Base-by-base conservation (phyloP, 768 basidiomycete species). In the Tulasnella sp. region DNA sequence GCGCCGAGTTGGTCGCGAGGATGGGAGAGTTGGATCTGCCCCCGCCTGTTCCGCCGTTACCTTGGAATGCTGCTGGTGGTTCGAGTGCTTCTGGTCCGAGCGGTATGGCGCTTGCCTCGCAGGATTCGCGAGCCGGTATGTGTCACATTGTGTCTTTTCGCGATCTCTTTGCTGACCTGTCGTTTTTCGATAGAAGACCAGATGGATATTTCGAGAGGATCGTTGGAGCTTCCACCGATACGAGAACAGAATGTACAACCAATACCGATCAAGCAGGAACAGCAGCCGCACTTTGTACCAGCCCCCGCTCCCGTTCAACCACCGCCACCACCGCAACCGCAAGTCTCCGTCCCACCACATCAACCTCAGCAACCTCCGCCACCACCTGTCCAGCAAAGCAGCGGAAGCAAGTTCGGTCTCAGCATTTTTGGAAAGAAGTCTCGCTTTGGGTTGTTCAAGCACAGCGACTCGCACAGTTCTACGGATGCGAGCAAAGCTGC, bases 381-480 rank as follows among this genome's bases (percentile, higher is more conserved):
- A 63, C 37, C 74, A 52, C 74, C 52, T 12, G 52, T 32, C 32
- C 26, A 65, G 35, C 64, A 65, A 34, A 40, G 64, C 34, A 71
- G 35, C n/a, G 69, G 69, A 63, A 39, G 71, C 62, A 81, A 83
- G 63, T 83, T 90, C 74, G 82, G 85, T 40, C 87, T 91, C 77
- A 85, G 84, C 75, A 47, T 36, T 34, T 47, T 63, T 65, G 59
- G 63, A 52, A 92, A 89, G 84, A 91, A 91, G 80, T 83, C 74
- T 83, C 84, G 76, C 87, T 85, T 79, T 90, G 89, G 87, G 83
- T 82, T 91, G 84, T 92, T 93, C 79, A 89, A 90, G 36, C 81
- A 84, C 63, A 84, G 86, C 47, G 90, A 92, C 19, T 34, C 40
- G 8, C 19, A 59, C 37, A 39, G 32, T 17, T 40, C 36, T 77